Evolutionary conservation across 1,139 yeast genomes (phyloP).

Genomic region (Pichia sp.): DNA sequence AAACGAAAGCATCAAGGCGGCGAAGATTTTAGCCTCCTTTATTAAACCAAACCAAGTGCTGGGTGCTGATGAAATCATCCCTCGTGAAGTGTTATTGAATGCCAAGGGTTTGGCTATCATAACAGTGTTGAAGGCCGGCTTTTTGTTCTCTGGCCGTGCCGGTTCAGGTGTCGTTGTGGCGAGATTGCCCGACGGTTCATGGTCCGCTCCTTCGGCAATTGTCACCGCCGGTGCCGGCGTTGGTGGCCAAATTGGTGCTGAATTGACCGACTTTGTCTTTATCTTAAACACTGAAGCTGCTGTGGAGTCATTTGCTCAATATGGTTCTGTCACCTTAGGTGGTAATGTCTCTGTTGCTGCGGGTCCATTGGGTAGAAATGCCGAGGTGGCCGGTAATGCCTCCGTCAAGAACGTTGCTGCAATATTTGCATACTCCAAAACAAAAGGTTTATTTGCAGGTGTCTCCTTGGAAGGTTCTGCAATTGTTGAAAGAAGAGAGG

Average conservation of each 20-base stretch:
- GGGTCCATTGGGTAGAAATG: constrained; percentile 95
- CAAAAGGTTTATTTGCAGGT: constrained; percentile 96
- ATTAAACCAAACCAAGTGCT: constrained; percentile 92
- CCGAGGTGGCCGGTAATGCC: constrained; percentile 97
- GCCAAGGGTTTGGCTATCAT: constrained; percentile 91
- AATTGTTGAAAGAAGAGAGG: constrained; percentile 90
- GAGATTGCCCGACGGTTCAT: constrained; percentile 83
- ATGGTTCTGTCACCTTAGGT: constrained; percentile 91
- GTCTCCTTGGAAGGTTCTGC: constrained; percentile 96
- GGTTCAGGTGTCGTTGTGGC: constrained; percentile 97
- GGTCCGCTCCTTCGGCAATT: constrained; percentile 99
- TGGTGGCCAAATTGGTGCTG: constrained; percentile 97
- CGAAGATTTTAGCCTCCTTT: constrained; percentile 81
- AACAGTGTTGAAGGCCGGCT: constrained; percentile 94
- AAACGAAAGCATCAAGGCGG: constrained; percentile 94
- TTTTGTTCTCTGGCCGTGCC: constrained; percentile 92
- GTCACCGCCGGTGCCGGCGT: constrained; percentile 98
- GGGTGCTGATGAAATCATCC: constrained; percentile 86
- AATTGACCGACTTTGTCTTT: constrained; percentile 92
- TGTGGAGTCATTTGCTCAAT: constrained; percentile 88
- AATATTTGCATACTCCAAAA: constrained; percentile 87
- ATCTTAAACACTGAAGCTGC: constrained; percentile 82
- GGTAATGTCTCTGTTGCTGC: constrained; percentile 97
- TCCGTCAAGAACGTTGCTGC: constrained; percentile 86
- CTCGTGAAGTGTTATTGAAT: constrained; percentile 77